Percentiles rank a stretch among this genome's conserved stretches.
These are phyloP conservation scores for Crithidia fasciculata DNA, from an alignment of 208 protist species.

Conservation along the genomic window DNA sequence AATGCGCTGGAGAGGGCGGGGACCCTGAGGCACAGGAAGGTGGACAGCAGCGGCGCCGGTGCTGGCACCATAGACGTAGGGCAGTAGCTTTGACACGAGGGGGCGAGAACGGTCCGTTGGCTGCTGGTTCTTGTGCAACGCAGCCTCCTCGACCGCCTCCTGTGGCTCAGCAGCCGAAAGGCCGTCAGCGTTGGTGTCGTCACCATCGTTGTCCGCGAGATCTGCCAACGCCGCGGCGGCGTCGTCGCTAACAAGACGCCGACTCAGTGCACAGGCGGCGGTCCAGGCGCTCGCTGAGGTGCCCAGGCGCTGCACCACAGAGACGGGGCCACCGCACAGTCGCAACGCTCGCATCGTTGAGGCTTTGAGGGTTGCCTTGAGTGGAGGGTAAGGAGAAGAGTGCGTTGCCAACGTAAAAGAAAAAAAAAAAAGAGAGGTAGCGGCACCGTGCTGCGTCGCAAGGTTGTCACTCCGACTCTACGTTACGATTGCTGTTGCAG, in stretches of 20 bases:
- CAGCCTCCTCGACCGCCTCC: no score
- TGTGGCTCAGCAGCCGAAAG: no score
- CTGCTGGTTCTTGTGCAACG: background rate
- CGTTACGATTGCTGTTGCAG: no score
- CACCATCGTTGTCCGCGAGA: background rate
- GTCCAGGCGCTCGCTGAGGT: background rate
- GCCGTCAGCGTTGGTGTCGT: background rate
- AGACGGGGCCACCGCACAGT: background rate
- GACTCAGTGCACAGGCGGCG: background rate
- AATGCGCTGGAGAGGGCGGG: constrained; percentile 1
- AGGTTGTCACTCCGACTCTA: no score
- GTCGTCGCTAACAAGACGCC: background rate
- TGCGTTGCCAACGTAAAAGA: background rate
- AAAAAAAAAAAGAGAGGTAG: background rate
- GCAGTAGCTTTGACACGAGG: constrained; percentile 16
- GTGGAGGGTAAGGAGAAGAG: no score
- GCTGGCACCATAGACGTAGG: constrained; percentile 17
- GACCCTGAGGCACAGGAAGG: constrained; percentile 16
- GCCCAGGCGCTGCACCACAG: background rate
- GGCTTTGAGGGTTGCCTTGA: background rate
- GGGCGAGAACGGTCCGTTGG: background rate
- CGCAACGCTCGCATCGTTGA: background rate
- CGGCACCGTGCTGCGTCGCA: no score
- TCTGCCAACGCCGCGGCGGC: no score
- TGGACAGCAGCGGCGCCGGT: background rate